Evolutionary conservation across 2,329 filamentous ascomycete genomes (phyloP), one percentile per base, ranked within the genome.

Genomic region (Pestalotiopsis sp.): DNA sequence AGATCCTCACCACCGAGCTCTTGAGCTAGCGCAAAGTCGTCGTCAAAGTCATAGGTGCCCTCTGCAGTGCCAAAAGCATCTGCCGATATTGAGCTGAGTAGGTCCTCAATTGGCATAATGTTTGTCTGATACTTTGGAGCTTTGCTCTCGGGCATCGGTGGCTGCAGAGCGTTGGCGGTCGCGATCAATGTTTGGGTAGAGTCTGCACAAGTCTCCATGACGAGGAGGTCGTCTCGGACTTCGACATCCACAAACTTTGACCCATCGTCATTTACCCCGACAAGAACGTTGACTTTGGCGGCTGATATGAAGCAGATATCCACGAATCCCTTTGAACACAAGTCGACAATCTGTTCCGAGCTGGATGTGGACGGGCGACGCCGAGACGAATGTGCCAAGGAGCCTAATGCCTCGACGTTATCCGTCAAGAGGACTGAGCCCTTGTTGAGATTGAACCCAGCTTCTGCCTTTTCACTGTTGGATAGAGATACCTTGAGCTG

Each of bases 151-250:
- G 94, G 92, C 7, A 90, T 91, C 1, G 96, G 95, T 4, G 95
- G 96, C 49, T 91, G 90, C 4, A 99, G 85, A 0, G 92, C 94
- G 75, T 92, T 93, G 17, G 95, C 82, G 57, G 97, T 87, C 2
- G 88, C 86, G 66, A 97, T 91, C 14, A 99, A 85, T 0, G 96
- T 99, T 78, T 98, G 94, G 0, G 94, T 98, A 1, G 96, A 99
- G 80, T 99, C 96, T 38, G 96, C 96, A 75, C 97, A 99, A 1
- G 95, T 97, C 80, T 99, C 96, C 6, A 99, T 82, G 41, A 99
- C 91, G 66, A 99, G 85, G 1, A 99, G 85, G 72, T 97, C 92
- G 75, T 97, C 95, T 70, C 90, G 90, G 61, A 98, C 83, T 71
- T 97, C 93, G 1, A 98, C 86, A 73, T 96, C 91, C 14, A 98